Evolutionary conservation across 1,284 basidiomycete species (phyloP).

Genomic region (Naganishia cerealis): DNA sequence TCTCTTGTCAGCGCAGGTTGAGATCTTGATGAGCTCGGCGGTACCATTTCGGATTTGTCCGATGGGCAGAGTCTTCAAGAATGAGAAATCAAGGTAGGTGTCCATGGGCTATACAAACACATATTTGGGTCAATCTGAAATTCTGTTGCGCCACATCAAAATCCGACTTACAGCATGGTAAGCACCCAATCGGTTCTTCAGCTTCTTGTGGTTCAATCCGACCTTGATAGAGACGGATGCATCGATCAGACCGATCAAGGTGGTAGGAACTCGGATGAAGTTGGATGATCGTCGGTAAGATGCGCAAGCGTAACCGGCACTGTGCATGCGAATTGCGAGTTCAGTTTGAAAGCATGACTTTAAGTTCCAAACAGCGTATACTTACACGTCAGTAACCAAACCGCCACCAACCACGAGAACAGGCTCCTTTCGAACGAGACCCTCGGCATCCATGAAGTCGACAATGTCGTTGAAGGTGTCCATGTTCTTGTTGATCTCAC

Average conservation of each 20-base stretch:
- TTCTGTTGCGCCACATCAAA: slow-evolving; percentile 28
- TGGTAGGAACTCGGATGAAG: slow-evolving; percentile 57
- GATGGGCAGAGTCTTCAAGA: slow-evolving; percentile 55
- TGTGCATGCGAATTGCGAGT: background rate
- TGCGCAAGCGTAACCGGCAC: slow-evolving; percentile 55
- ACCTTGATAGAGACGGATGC: slow-evolving; percentile 57
- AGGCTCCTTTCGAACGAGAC: slow-evolving; percentile 57
- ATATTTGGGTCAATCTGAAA: slow-evolving; percentile 32
- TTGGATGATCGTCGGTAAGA: slow-evolving; percentile 55
- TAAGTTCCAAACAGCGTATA: no score
- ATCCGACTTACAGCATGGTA: slow-evolving; percentile 26
- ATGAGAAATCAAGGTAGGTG: slow-evolving; percentile 58
- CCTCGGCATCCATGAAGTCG: slow-evolving; percentile 56
- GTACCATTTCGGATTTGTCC: slow-evolving; percentile 57
- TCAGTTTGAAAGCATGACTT: background rate
- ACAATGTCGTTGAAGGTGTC: slow-evolving; percentile 50
- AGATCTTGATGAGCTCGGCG: slow-evolving; percentile 57
- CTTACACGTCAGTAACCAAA: slow-evolving; percentile 50
- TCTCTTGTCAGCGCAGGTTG: slow-evolving; percentile 54
- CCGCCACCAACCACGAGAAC: slow-evolving; percentile 56
- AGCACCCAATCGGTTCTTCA: slow-evolving; percentile 48
- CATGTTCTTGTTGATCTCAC: slow-evolving; percentile 57
- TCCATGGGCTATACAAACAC: slow-evolving; percentile 47
- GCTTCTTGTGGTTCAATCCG: slow-evolving; percentile 53
- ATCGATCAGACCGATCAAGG: slow-evolving; percentile 57